Percentiles rank a stretch among this genome's conserved stretches.
Evolutionary conservation across 2,329 filamentous ascomycete species (phyloP).

Genomic region (Nannizziopsis arthrosporioides): DNA sequence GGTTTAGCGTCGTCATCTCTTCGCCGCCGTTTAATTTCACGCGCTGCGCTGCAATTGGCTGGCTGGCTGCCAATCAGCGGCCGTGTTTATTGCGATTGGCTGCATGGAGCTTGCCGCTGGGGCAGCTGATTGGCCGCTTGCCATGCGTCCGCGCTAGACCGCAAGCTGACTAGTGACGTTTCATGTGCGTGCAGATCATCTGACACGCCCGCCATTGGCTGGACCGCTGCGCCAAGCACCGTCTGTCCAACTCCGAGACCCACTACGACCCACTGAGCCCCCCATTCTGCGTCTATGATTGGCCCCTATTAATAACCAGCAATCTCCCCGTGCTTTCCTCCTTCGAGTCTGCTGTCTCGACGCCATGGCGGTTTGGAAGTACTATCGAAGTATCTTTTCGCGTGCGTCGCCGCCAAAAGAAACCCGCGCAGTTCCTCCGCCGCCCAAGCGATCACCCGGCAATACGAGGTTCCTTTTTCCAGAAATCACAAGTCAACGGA

Average conservation of each 20-base stretch:
- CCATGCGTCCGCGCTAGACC: background rate
- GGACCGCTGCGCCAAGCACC: background rate
- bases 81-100: background rate
- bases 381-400: background rate
- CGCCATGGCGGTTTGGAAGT: background rate
- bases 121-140: slow-evolving; percentile 1
- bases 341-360: background rate
- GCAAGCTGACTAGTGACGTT: slow-evolving; percentile 5
- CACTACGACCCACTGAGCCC: background rate
- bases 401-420: background rate
- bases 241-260: background rate
- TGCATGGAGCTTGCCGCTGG: background rate
- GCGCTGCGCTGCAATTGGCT: background rate
- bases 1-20: too few relatives aligned
- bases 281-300: background rate
- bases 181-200: slow-evolving; percentile 8
- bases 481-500: background rate
- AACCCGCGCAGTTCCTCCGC: background rate
- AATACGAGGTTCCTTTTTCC: slow-evolving; percentile 3
- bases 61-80: background rate
- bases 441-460: slow-evolving; percentile 6
- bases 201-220: slow-evolving; percentile 6
- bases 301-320: slow-evolving; percentile 7
- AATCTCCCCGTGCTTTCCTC: slow-evolving; percentile 1
- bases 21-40: too few relatives aligned